Evolutionary conservation across 75 land plant genomes (phyloP).

Genomic region (Selaginella tamariscina): DNA sequence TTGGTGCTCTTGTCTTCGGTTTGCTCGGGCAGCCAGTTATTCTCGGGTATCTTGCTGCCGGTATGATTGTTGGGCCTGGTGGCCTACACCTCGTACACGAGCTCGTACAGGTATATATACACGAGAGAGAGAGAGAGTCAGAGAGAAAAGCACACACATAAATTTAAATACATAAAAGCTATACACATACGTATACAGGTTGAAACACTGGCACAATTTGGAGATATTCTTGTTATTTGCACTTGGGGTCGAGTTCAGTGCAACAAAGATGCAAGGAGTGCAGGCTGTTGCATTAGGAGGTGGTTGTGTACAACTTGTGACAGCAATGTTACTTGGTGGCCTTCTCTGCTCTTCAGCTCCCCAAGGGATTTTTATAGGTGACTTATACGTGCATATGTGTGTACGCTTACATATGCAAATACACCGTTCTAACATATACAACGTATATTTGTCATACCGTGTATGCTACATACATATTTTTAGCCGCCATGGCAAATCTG

Average conservation of each 20-base stretch:
- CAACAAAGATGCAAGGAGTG: conserved; percentile 14
- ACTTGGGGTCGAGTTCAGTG: conserved; percentile 10
- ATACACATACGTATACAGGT: background rate
- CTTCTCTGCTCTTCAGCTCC: background rate
- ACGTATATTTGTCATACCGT: too few species aligned
- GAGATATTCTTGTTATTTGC: conserved; percentile 12
- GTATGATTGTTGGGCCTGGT: conserved; percentile 13
- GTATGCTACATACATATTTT: too few species aligned
- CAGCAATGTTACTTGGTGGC: conserved; percentile 10
- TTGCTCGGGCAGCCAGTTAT: conserved; percentile 14
- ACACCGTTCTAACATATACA: too few species aligned
- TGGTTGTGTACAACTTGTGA: conserved; percentile 9
- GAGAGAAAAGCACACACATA: background rate
- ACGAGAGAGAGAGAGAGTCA: background rate
- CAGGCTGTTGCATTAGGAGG: conserved; percentile 12
- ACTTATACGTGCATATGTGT: too few species aligned
- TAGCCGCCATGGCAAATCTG: too few species aligned
- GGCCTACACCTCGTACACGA: conserved; percentile 14
- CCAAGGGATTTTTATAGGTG: conserved; percentile 15
- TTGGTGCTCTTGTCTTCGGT: conserved; percentile 6
- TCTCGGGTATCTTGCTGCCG: conserved; percentile 16
- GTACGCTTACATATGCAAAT: too few species aligned
- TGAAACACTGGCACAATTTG: conserved; percentile 13
- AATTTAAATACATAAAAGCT: background rate
- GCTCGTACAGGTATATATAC: conserved; percentile 11